phyloP scores from a whole-genome alignment of 139 green algal species.

The Chlorella sorokiniana region DNA sequence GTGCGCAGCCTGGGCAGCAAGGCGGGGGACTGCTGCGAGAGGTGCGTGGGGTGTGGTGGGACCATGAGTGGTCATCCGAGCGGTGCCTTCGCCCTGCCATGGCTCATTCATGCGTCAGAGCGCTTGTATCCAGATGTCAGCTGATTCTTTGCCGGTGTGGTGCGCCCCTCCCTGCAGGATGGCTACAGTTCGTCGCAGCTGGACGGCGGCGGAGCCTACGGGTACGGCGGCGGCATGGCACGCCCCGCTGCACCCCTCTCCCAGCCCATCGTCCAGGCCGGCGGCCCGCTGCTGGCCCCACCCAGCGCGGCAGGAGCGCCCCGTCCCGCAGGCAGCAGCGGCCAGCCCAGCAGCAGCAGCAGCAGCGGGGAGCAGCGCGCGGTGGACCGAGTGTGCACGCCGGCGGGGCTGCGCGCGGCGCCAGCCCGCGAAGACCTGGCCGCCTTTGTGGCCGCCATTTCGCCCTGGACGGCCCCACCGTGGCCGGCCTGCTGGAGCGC shows the following conservation, averaged over 20 bases:
- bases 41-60: neutral
- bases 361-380: constrained; percentile 15
- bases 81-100: neutral
- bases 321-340: too few relatives aligned
- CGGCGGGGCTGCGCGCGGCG: constrained; percentile 65
- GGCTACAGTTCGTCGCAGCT: neutral
- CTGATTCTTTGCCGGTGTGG: too few relatives aligned
- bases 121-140: neutral
- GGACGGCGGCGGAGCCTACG: neutral
- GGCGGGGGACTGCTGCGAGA: constrained; percentile 16
- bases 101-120: neutral
- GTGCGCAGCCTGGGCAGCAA: constrained; percentile 22
- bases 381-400: constrained; percentile 66
- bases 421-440: constrained; percentile 65
- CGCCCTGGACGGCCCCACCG: constrained; percentile 60
- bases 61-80: neutral
- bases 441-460: constrained; percentile 68
- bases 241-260: neutral
- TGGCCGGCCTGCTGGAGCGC: constrained; percentile 65
- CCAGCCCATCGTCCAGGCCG: constrained; percentile 11
- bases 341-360: neutral
- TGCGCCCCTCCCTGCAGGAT: neutral
- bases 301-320: too few relatives aligned
- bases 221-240: neutral
- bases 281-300: neutral